phyloP scores from a whole-genome alignment of 768 basidiomycete genomes.

The Wakefieldia striispora region DNA sequence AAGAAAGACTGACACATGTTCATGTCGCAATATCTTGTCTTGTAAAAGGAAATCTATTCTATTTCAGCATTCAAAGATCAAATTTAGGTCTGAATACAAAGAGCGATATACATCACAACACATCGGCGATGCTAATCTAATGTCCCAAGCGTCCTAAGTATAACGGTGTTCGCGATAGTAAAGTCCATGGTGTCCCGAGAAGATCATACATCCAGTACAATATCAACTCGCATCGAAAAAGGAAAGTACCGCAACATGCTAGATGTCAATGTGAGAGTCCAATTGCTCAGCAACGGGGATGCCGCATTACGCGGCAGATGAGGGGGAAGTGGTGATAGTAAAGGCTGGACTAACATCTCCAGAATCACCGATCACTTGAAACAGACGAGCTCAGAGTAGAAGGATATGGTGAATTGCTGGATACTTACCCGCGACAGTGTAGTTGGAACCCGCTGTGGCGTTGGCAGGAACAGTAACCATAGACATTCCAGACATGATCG shows the following conservation, averaged over 20 bases:
- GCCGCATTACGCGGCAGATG: not conserved
- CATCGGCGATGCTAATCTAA: not conserved
- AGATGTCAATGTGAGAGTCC: not conserved
- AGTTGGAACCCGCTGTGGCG: conserved; percentile 39
- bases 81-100: no score
- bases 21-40: no score
- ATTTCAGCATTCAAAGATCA: no score
- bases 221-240: conserved; percentile 5
- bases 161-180: not conserved
- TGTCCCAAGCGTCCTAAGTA: not conserved
- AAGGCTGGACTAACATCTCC: conserved; percentile 62
- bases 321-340: conserved; percentile 38
- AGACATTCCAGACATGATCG: conserved; percentile 48
- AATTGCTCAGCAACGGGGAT: not conserved
- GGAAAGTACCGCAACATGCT: not conserved
- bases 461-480: conserved; percentile 53
- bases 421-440: conserved; percentile 62
- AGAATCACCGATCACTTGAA: conserved; percentile 63
- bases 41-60: not conserved
- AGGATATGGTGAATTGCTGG: not conserved
- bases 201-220: not conserved
- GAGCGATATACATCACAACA: not conserved
- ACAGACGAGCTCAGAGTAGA: not conserved
- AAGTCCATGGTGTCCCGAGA: conserved; percentile 18
- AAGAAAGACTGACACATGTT: conserved; percentile 34